Evolutionary conservation across 2,329 filamentous ascomycete species (phyloP), one percentile per base, ranked within the genome.

Genomic region (Coleophoma crateriformis): DNA sequence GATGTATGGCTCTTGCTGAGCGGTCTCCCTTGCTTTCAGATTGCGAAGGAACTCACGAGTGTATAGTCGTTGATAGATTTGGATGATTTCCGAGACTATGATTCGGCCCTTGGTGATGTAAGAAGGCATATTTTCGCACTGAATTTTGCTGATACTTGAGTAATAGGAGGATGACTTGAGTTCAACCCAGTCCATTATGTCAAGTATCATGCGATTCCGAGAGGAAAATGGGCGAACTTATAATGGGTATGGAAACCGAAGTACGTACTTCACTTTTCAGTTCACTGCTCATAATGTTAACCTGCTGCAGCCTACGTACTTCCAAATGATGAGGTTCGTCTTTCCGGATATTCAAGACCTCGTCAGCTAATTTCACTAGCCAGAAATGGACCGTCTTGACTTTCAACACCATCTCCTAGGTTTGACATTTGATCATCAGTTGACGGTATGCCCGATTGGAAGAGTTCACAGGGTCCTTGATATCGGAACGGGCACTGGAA

Each of bases 401-500:
- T 44, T 47, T 34, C 43, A 46, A 20, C 47, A 56, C 34, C 53
- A 55, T 33, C 34, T 56, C 10, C 48, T 47, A 19, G 20, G 37
- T 17, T 32, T 55, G 34, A 44, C 48, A 15, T 37, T 54, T 41
- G 54, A 50, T 17, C 39, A 46, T 12, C 46, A 49, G 32, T 14
- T 56, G n/a, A 49, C 47, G 33, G 33, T 53, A 10, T 51, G 50
- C 7, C 54, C 54, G 20, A 60, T 62, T 4, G 54, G 58, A 8
- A 61, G 57, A 13, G 54, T 57, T 3, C 58, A 61, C 12, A 57
- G 54, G 32, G 48, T 71, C 6, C 60, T 71, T 3, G 69, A 71
- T 40, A 58, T 71, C 15, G 68, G 68, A 20, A 70, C 68, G 0
- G 69, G 69, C 13, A 68, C 65, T 4, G 69, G 69, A 1, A 65